Percentiles rank a stretch among this genome's conserved stretches.
phyloP scores from a whole-genome alignment of 345 rosid species.

The Geranium brycei region DNA sequence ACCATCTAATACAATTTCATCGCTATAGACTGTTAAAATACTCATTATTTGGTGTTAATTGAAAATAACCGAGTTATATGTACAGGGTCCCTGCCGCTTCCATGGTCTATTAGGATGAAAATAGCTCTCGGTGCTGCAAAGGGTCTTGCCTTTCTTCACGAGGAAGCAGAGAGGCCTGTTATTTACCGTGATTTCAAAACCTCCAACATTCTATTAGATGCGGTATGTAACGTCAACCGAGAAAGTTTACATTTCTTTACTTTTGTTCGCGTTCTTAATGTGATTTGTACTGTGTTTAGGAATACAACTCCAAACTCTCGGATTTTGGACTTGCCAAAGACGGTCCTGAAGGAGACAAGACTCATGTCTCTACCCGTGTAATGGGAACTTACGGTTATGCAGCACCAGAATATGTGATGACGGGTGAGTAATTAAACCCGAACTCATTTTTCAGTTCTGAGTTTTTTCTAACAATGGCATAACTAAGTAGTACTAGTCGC shows the following conservation, averaged over 20 bases:
- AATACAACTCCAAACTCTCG: slow-evolving; percentile 87
- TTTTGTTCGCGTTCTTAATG: slow-evolving; percentile 11
- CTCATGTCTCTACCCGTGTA: slow-evolving; percentile 94
- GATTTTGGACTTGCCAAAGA: slow-evolving; percentile 99
- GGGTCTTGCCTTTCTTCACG: slow-evolving; percentile 95
- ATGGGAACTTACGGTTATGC: slow-evolving; percentile 99
- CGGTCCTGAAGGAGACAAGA: slow-evolving; percentile 96
- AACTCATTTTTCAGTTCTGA: no score
- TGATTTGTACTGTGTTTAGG: slow-evolving; percentile 29
- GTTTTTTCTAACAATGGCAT: no score
- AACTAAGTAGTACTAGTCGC: no score
- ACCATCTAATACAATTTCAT: no score
- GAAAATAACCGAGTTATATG: slow-evolving; percentile 9
- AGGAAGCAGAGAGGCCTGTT: slow-evolving; percentile 89
- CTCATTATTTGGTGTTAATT: neutral
- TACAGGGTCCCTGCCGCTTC: slow-evolving; percentile 88
- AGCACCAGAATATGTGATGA: slow-evolving; percentile 98
- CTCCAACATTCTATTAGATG: slow-evolving; percentile 83
- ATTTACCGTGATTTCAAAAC: slow-evolving; percentile 97
- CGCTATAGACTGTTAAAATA: neutral
- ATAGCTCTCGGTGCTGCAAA: slow-evolving; percentile 91
- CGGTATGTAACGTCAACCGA: slow-evolving; percentile 28
- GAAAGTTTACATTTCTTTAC: neutral
- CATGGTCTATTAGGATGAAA: slow-evolving; percentile 94
- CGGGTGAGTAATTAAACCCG: slow-evolving; percentile 37